phyloP scores from a whole-genome alignment of 2,329 filamentous ascomycete species.

The Microdochium bolleyi region DNA sequence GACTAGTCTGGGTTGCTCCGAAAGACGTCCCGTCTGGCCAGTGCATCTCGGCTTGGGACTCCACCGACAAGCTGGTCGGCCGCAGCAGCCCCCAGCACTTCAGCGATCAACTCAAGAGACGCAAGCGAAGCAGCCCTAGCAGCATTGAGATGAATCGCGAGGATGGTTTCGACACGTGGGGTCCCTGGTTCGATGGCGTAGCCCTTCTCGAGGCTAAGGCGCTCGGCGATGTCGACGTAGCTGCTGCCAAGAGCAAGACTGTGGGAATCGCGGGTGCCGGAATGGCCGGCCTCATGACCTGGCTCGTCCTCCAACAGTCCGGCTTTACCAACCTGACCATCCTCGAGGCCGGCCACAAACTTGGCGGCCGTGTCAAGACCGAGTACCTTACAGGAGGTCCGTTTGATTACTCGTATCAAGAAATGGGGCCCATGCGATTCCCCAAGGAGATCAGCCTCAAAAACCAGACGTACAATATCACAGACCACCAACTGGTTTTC shows the following conservation, averaged over 20 bases:
- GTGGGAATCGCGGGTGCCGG: constrained; percentile 60
- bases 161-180: constrained; percentile 36
- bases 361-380: constrained; percentile 58
- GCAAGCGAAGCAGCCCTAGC: constrained; percentile 14
- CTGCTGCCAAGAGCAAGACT: constrained; percentile 45
- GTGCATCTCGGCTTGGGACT: constrained; percentile 31
- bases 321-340: constrained; percentile 55
- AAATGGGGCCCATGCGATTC: constrained; percentile 60
- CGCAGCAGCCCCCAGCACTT: constrained; percentile 25
- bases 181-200: constrained; percentile 61
- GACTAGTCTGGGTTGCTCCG: constrained; percentile 24
- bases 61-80: constrained; percentile 19
- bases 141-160: constrained; percentile 40
- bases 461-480: constrained; percentile 50
- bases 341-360: constrained; percentile 49
- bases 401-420: constrained; percentile 59
- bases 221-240: constrained; percentile 41
- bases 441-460: constrained; percentile 41
- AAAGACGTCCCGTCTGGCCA: constrained; percentile 20
- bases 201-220: constrained; percentile 47
- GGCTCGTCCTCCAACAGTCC: constrained; percentile 36
- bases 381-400: constrained; percentile 51
- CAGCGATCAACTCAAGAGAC: constrained; percentile 14
- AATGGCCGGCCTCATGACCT: constrained; percentile 57
- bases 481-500: constrained; percentile 58